Evolutionary conservation across 2,329 filamentous ascomycete species (phyloP).

Genomic region (Chalaropsis ovoidea): DNA sequence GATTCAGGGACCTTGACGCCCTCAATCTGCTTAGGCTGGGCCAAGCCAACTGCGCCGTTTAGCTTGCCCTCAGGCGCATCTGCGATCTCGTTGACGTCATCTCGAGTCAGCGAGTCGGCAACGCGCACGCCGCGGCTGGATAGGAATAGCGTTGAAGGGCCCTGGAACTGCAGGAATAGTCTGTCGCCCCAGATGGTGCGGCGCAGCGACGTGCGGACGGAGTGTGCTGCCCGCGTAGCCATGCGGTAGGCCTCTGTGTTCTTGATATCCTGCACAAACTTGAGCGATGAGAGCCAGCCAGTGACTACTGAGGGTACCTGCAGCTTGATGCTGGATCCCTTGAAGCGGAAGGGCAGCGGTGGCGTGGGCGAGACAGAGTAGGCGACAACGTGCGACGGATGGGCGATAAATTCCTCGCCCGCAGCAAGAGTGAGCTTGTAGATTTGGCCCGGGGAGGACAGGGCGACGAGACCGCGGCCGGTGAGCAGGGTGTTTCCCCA

Average conservation of each 20-base stretch:
- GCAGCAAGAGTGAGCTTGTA: conserved; percentile 73
- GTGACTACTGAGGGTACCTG: conserved; percentile 63
- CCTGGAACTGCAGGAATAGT: conserved; percentile 81
- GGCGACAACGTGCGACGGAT: conserved; percentile 84
- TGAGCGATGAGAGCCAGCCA: conserved; percentile 54
- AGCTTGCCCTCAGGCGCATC: conserved; percentile 65
- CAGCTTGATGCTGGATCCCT: conserved; percentile 59
- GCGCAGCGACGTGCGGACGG: conserved; percentile 63
- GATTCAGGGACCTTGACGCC: conserved; percentile 27
- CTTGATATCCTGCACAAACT: conserved; percentile 64
- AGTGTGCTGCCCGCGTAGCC: conserved; percentile 54
- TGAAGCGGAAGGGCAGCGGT: conserved; percentile 79
- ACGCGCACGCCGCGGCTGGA: conserved; percentile 76
- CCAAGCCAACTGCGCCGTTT: conserved; percentile 44
- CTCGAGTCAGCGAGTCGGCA: conserved; percentile 63
- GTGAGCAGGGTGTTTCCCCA: conserved; percentile 89
- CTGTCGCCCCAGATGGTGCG: conserved; percentile 88
- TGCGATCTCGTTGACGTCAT: conserved; percentile 84
- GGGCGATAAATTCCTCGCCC: conserved; percentile 82
- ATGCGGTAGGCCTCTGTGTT: conserved; percentile 63
- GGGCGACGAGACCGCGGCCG: conserved; percentile 73
- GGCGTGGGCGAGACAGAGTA: conserved; percentile 67
- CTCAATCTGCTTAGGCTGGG: conserved; percentile 32
- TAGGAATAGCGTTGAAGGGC: conserved; percentile 74
- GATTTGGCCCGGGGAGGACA: conserved; percentile 78